Base-by-base conservation (phyloP, 164 flowering plant genomes). In the Chloranthus sessilifolius region DNA sequence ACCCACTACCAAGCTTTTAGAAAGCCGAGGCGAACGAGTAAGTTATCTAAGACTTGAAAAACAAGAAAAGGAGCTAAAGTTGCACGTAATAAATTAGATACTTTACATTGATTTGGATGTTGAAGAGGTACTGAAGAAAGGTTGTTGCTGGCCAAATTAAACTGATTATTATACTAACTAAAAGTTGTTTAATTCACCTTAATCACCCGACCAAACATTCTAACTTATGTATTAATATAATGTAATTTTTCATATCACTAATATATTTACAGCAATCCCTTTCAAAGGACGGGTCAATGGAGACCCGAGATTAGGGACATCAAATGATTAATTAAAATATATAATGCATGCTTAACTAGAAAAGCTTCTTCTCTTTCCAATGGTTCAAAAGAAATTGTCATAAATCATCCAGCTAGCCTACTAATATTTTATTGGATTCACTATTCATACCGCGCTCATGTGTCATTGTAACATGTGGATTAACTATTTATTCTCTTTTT, bases 261-360 rank as follows among this genome's bases (percentile, higher is more conserved):
- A 50, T 37, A n/a, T n/a, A 58, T 44, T 38, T 50, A 31, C 50
- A 59, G 55, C 55, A 56, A 47, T 60, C 23, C 52, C 65, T 60
- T 51, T 24, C 63, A 48, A 59, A 62, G 40, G 45, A 52, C 47
- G 21, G 60, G 45, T 46, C 16, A 56, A 67, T 37, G 66, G 57
- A 49, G 59, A 58, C 72, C 64, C 38, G 36, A 53, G 56, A 64
- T 68, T 62, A 60, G 66, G 76, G 81, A 70, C 79, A 66, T 66
- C 25, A 52, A 43, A 26, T 23, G 50, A 57, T 5, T 9, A 10
- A 43, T 58, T 42, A 28, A 30, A 39, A 14, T 23, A 40, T n/a
- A n/a, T n/a, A n/a, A n/a, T n/a, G n/a, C n/a, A 47, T 35, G 40
- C 5, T 43, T 41, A 43, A 4, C 19, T 16, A 3, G 28, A 26